phyloP scores from a whole-genome alignment of 2,329 filamentous ascomycete genomes.

The Colletotrichum sp. region DNA sequence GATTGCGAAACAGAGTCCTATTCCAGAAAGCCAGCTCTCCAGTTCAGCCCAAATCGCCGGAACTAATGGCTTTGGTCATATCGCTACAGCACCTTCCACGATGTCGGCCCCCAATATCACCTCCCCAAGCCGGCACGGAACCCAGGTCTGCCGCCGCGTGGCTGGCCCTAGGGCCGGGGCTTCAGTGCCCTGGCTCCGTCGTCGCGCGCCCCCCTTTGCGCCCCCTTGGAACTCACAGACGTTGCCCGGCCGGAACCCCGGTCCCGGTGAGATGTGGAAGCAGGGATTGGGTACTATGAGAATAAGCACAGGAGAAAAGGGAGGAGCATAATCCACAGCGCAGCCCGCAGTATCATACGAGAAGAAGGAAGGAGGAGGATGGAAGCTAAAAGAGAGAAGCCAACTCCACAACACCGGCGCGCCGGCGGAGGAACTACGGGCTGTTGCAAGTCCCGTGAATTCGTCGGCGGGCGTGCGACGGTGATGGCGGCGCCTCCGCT shows the following conservation, averaged over 20 bases:
- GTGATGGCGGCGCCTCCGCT: neutral
- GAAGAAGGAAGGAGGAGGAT: neutral
- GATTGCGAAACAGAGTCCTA: neutral
- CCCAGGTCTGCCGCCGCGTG: neutral
- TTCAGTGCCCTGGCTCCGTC: neutral
- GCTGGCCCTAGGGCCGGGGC: conserved; percentile 1
- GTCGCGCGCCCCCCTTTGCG: neutral
- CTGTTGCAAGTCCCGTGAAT: neutral
- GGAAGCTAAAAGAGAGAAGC: neutral
- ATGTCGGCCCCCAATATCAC: conserved; percentile 5
- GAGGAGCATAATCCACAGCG: neutral
- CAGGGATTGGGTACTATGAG: neutral
- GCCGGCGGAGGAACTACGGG: neutral
- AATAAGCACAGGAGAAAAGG: neutral
- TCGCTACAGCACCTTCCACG: neutral
- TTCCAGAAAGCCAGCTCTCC: neutral
- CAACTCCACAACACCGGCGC: neutral
- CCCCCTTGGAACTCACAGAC: neutral
- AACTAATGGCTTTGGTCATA: neutral
- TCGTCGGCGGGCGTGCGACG: neutral
- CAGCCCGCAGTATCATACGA: neutral
- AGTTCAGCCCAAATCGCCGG: neutral
- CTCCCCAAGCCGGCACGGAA: neutral
- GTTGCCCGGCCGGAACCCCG: neutral
- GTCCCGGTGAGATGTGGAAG: neutral